Evolutionary conservation across 306 rosid species (phyloP).

Genomic region (Glycine latifolia): DNA sequence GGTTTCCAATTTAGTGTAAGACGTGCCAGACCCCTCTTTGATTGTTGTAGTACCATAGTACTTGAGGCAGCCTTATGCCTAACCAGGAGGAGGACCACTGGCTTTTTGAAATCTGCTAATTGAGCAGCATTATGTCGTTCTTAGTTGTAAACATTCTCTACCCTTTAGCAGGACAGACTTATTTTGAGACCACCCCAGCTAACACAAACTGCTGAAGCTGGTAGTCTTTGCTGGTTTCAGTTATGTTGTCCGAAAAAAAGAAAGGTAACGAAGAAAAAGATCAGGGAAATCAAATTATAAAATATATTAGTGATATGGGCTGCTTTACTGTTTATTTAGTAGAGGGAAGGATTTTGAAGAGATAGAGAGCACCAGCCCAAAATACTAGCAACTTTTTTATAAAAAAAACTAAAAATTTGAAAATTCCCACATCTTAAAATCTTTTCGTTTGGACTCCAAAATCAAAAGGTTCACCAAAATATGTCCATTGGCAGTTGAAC

Average conservation of each 20-base stretch:
- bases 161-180: neutral
- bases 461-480: neutral
- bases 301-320: neutral
- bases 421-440: neutral
- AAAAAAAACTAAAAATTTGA: neutral
- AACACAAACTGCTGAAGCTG: neutral
- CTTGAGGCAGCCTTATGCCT: conserved; percentile 41
- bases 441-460: neutral
- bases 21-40: conserved; percentile 44
- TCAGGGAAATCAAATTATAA: neutral
- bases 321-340: neutral
- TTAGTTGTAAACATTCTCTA: neutral
- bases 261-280: neutral
- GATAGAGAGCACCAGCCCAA: neutral
- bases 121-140: conserved; percentile 34
- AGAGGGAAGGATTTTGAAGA: neutral
- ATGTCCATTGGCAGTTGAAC: neutral
- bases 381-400: neutral
- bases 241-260: neutral
- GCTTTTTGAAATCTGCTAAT: neutral
- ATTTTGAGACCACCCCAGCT: neutral
- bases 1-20: conserved; percentile 47
- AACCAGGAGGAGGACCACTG: conserved; percentile 30
- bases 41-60: conserved; percentile 37
- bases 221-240: neutral